phyloP scores from a whole-genome alignment of 441 rosid species.

The Geranium incanum region DNA sequence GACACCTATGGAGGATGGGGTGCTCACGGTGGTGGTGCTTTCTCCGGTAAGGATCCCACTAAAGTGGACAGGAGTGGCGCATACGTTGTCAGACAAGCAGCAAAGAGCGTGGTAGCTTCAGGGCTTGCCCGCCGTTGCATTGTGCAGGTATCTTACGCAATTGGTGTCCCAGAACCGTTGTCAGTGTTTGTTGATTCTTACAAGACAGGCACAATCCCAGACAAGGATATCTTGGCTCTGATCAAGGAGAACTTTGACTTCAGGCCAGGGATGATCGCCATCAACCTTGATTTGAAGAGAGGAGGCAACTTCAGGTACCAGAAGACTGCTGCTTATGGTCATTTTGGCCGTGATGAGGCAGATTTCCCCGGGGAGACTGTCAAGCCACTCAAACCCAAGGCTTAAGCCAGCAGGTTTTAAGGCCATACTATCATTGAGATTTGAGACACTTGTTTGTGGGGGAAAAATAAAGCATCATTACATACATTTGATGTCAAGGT shows the following conservation, averaged over 20 bases:
- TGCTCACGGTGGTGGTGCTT: too few relatives aligned
- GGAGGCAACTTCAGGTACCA: slow-evolving; percentile 12
- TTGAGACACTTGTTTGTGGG: too few relatives aligned
- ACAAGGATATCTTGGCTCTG: slow-evolving; percentile 4
- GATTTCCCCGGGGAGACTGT: slow-evolving; percentile 11
- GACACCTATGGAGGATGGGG: neutral
- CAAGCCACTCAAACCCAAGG: slow-evolving; percentile 7
- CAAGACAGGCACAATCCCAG: slow-evolving; percentile 10
- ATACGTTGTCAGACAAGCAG: neutral
- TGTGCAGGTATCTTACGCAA: slow-evolving; percentile 9
- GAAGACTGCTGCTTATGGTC: slow-evolving; percentile 10
- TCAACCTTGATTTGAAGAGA: slow-evolving; percentile 12
- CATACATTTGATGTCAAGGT: slow-evolving; percentile 19
- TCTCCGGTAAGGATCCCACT: too few relatives aligned
- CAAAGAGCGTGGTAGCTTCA: slow-evolving; percentile 7
- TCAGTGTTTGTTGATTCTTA: slow-evolving; percentile 3
- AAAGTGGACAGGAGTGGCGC: slow-evolving; percentile 7
- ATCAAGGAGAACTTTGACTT: slow-evolving; percentile 11
- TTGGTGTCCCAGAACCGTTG: slow-evolving; percentile 9
- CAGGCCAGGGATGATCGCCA: slow-evolving; percentile 9
- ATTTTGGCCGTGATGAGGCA: slow-evolving; percentile 3
- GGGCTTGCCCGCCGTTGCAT: slow-evolving; percentile 12
- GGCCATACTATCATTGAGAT: too few relatives aligned
- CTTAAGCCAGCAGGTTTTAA: neutral
- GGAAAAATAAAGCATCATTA: slow-evolving; percentile 28